phyloP scores from a whole-genome alignment of 805 yeast genomes.

The Starmerella geochares region DNA sequence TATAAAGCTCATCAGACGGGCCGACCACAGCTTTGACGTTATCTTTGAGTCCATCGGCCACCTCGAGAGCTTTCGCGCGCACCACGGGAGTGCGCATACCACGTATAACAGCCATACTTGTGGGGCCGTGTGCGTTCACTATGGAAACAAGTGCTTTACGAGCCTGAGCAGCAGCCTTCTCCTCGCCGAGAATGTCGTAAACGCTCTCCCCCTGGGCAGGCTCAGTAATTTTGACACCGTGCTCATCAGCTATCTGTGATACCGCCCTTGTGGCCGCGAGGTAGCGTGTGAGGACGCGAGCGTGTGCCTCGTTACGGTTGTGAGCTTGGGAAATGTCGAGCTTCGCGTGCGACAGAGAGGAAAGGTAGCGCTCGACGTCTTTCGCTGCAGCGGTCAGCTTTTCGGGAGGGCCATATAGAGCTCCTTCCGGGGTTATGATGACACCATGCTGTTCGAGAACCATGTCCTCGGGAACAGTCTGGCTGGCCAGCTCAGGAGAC shows the following conservation, averaged over 20 bases:
- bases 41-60: conserved; percentile 27
- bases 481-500: background rate
- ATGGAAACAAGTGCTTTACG: conserved; percentile 63
- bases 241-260: conserved; percentile 35
- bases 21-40: conserved; percentile 46
- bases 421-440: conserved; percentile 43
- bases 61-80: conserved; percentile 35
- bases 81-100: conserved; percentile 37
- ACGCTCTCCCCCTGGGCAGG: conserved; percentile 37
- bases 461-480: background rate
- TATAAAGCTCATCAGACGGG: conserved; percentile 41
- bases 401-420: conserved; percentile 50
- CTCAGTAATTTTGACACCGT: conserved; percentile 36
- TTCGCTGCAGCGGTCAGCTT: conserved; percentile 53
- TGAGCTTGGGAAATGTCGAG: conserved; percentile 86
- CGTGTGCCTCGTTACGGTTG: conserved; percentile 67
- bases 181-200: conserved; percentile 52
- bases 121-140: conserved; percentile 67
- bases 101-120: conserved; percentile 50
- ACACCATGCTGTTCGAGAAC: conserved; percentile 17
- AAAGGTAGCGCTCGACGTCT: conserved; percentile 50
- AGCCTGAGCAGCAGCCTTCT: conserved; percentile 46
- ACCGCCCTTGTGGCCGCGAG: conserved; percentile 35
- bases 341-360: conserved; percentile 49
- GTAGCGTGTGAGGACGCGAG: conserved; percentile 59